phyloP scores from a whole-genome alignment of 176 grass and related monocot genomes.

The Triticum turgidum region DNA sequence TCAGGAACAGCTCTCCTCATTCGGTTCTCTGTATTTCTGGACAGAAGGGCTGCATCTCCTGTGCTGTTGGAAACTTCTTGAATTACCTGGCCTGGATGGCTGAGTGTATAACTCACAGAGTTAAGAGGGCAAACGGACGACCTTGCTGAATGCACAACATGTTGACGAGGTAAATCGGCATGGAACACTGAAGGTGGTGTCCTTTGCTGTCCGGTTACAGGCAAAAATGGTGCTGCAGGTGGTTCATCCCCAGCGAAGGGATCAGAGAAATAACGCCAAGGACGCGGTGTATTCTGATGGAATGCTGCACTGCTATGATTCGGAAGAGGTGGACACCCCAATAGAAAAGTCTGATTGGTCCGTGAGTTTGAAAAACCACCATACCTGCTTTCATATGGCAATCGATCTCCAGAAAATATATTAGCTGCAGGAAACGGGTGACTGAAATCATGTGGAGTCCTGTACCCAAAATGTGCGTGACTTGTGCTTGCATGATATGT shows the following conservation, averaged over 20 bases:
- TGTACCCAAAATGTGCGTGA: background rate
- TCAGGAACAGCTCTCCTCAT: slow-evolving; percentile 15
- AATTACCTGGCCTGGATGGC: slow-evolving; percentile 9
- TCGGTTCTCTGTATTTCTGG: slow-evolving; percentile 18
- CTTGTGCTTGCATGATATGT: slow-evolving; percentile 26
- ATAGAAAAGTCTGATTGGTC: slow-evolving; percentile 22
- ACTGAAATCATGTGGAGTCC: slow-evolving; percentile 3
- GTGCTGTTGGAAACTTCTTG: slow-evolving; percentile 15
- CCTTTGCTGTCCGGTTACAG: slow-evolving; percentile 4
- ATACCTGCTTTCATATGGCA: slow-evolving; percentile 18
- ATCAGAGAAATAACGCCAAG: slow-evolving; percentile 30
- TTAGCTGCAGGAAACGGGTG: slow-evolving; percentile 14
- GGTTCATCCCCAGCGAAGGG: background rate
- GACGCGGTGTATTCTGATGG: slow-evolving; percentile 4
- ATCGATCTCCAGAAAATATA: slow-evolving; percentile 34
- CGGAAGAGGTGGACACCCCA: slow-evolving; percentile 30
- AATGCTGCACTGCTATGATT: slow-evolving; percentile 27
- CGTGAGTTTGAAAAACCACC: background rate
- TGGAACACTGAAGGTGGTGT: slow-evolving; percentile 31
- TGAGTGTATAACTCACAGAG: slow-evolving; percentile 9
- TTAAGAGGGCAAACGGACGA: slow-evolving; percentile 19
- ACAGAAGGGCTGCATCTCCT: slow-evolving; percentile 12
- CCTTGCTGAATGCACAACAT: slow-evolving; percentile 37
- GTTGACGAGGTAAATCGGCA: slow-evolving; percentile 24
- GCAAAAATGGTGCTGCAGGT: slow-evolving; percentile 13